Base-by-base conservation (phyloP, 768 basidiomycete genomes). In the Lentinula boryana region DNA sequence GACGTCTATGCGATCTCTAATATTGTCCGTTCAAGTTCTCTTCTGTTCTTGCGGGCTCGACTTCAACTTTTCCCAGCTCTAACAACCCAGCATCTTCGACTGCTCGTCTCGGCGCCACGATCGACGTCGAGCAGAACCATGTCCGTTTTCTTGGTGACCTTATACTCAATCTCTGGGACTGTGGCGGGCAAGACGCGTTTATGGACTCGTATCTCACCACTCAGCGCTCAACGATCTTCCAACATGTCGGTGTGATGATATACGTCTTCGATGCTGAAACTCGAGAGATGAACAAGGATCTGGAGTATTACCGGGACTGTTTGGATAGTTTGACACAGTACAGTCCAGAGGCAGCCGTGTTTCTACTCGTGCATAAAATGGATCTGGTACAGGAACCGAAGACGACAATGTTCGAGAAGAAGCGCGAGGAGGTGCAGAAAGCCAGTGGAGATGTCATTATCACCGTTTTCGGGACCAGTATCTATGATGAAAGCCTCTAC, bases 1-100 rank as follows among this genome's bases (percentile, higher is more conserved):
- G 80, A 98, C 96, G 10, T 98, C 96, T 5, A 99, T 99, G 97
- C 85, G 97, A 58, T 95, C 95, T 31, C 89, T 99, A 73, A 98
- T 99, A 70, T 99, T 99, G 94, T 95, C 76, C 77, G 92, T 77
- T 53, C 50, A 33, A 52, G 54, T 53, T 38, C 41, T 55, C 49
- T 57, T 62, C 49, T 56, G 54, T 41, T 48, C 46, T 60, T 38
- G 63, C 54, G 38, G 27, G 33, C 48, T 68, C 65, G 57, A 52
- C 49, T 56, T 57, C 23, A 65, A 51, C 44, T 54, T 63, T 51
- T 41, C 43, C n/a, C 68, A 96, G 94, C 72, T 93, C 94, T 46
- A 96, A 96, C 71, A 93, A 96, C 68, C 91, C 93, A 31, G 95
- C 97, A 1, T 90, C 91, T 40, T 80, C 95, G 62, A 98, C 96